A percentile compares a stretch with the other conserved stretches of the same genome.
phyloP scores from a whole-genome alignment of 2,329 filamentous ascomycete species.

The Aspergillus neotritici region DNA sequence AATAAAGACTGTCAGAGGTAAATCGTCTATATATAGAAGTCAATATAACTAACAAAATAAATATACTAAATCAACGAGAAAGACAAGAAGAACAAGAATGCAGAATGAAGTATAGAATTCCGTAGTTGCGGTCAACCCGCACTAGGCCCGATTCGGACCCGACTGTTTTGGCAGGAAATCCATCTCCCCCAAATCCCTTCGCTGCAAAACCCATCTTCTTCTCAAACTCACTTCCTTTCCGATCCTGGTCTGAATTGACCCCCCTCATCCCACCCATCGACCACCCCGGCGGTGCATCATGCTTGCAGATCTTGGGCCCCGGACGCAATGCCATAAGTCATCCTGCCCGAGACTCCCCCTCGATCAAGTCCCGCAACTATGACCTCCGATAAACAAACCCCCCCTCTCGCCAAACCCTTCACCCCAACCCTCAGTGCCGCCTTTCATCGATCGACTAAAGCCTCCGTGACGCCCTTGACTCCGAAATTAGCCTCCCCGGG shows the following conservation, averaged over 20 bases:
- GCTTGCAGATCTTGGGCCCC: conserved; percentile 23
- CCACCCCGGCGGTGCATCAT: conserved; percentile 27
- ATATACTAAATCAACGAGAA: no score
- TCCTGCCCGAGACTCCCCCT: conserved; percentile 27
- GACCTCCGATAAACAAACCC: conserved; percentile 49
- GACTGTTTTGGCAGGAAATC: not conserved
- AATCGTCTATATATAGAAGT: not conserved
- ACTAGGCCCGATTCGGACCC: not conserved
- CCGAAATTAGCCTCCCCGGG: conserved; percentile 52
- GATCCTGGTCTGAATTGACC: no score
- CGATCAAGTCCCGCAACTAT: conserved; percentile 40
- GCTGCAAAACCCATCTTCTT: no score
- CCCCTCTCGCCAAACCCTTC: conserved; percentile 52
- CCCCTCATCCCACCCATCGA: not conserved
- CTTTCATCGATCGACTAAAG: conserved; percentile 51
- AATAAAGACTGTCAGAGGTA: not conserved
- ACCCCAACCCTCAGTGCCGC: conserved; percentile 64
- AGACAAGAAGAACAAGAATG: no score
- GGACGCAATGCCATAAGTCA: conserved; percentile 45
- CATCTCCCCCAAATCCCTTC: no score
- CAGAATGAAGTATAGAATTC: not conserved
- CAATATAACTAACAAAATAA: not conserved
- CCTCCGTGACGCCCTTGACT: conserved; percentile 56
- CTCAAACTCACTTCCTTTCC: no score
- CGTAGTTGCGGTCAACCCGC: conserved; percentile 1